phyloP scores from a whole-genome alignment of 192 early-diverging fungal species.

The Gamsiella multidivaricata region DNA sequence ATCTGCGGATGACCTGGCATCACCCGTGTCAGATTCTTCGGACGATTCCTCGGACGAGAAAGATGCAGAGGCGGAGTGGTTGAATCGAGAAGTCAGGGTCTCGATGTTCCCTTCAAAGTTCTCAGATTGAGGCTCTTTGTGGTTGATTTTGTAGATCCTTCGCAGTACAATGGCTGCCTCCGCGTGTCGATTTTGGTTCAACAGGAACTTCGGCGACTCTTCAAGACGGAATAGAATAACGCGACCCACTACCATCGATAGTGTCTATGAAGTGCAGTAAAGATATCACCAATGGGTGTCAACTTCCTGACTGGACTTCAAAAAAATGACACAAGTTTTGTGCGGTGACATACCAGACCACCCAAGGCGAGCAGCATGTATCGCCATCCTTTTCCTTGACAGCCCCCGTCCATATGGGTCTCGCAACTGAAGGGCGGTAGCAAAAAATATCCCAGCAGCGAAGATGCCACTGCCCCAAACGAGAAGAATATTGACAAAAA shows the following conservation, averaged over 20 bases:
- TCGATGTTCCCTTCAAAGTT: conserved; percentile 46
- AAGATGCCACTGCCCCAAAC: conserved; percentile 79
- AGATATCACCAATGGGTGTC: too few species aligned
- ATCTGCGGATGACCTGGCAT: background rate
- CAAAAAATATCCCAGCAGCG: conserved; percentile 70
- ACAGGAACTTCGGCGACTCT: conserved; percentile 84
- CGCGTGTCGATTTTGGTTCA: conserved; percentile 69
- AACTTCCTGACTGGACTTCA: background rate
- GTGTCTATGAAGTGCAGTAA: conserved; percentile 49
- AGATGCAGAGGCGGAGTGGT: conserved; percentile 1
- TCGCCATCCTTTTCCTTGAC: conserved; percentile 84
- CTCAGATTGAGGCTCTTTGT: conserved; percentile 46
- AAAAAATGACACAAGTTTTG: background rate
- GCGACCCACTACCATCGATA: conserved; percentile 78
- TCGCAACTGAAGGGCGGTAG: conserved; percentile 79
- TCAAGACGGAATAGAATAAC: conserved; percentile 74
- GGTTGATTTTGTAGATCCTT: conserved; percentile 74
- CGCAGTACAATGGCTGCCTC: conserved; percentile 76
- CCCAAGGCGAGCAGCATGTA: conserved; percentile 74
- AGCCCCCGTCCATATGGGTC: conserved; percentile 60
- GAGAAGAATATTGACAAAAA: conserved; percentile 89
- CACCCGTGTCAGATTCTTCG: conserved; percentile 19
- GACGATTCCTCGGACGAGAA: conserved; percentile 9
- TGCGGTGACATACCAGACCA: conserved; percentile 43
- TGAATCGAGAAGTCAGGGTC: conserved; percentile 25